Evolutionary conservation across 1,284 basidiomycete species (phyloP).

Genomic region (Puccinia polysora): DNA sequence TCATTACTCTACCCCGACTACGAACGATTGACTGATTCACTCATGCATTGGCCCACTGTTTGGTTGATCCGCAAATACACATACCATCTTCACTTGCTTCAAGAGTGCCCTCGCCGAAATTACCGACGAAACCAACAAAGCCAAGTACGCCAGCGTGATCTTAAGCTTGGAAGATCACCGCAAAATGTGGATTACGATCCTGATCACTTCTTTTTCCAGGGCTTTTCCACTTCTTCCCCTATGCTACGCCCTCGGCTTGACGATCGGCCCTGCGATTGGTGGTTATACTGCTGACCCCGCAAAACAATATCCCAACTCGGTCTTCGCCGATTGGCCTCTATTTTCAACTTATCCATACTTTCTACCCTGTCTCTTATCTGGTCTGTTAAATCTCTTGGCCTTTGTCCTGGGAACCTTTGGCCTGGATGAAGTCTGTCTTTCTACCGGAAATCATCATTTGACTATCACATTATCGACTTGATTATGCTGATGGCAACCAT

Average conservation of each 20-base stretch:
- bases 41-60: neutral
- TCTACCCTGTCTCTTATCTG: constrained; percentile 7
- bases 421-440: too few relatives aligned
- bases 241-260: constrained; percentile 3
- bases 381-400: constrained; percentile 7
- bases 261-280: constrained; percentile 8
- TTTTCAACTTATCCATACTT: constrained; percentile 5
- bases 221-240: constrained; percentile 21
- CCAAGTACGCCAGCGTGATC: neutral
- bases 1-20: too few relatives aligned
- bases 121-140: constrained; percentile 21
- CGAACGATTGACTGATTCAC: neutral
- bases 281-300: constrained; percentile 8
- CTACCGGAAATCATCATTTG: too few relatives aligned
- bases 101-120: constrained; percentile 1
- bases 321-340: too few relatives aligned
- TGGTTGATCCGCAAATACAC: neutral
- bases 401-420: constrained; percentile 1
- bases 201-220: neutral
- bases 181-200: too few relatives aligned
- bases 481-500: too few relatives aligned
- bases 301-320: constrained; percentile 8
- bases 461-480: too few relatives aligned
- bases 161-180: too few relatives aligned
- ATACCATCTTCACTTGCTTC: too few relatives aligned